phyloP scores from a whole-genome alignment of 148 eudicot species.

The Agrostemma githago region DNA sequence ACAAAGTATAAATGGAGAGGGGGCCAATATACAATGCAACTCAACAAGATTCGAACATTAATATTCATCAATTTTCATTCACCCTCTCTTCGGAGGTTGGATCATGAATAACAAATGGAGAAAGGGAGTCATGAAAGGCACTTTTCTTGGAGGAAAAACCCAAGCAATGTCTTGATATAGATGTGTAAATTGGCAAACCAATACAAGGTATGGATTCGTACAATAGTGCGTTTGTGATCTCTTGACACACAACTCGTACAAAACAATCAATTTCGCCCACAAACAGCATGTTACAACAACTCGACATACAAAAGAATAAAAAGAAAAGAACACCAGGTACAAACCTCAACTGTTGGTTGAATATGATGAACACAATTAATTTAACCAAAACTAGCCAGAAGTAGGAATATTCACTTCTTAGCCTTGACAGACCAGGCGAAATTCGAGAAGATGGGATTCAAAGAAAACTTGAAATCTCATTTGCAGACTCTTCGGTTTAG shows the following conservation, averaged over 20 bases:
- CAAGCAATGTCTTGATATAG: neutral
- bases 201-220: constrained; percentile 19
- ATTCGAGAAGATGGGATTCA: neutral
- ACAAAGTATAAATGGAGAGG: too few species aligned
- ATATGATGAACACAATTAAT: neutral
- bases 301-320: constrained; percentile 23
- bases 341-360: constrained; percentile 14
- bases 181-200: neutral
- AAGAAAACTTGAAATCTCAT: constrained; percentile 12
- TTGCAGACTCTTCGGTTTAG: constrained; percentile 28
- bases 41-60: neutral
- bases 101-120: too few species aligned
- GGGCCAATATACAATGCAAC: too few species aligned
- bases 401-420: constrained; percentile 24
- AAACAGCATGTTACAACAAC: constrained; percentile 24
- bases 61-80: too few species aligned
- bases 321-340: constrained; percentile 6
- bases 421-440: constrained; percentile 19
- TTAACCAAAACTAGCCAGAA: constrained; percentile 27
- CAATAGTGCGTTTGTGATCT: neutral
- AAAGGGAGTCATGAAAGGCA: neutral
- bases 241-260: constrained; percentile 13
- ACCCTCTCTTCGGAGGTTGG: too few species aligned
- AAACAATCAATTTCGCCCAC: constrained; percentile 12
- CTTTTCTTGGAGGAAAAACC: neutral